Evolutionary conservation across 1,284 basidiomycete genomes (phyloP).

Genomic region (Ceratobasidium sp.): DNA sequence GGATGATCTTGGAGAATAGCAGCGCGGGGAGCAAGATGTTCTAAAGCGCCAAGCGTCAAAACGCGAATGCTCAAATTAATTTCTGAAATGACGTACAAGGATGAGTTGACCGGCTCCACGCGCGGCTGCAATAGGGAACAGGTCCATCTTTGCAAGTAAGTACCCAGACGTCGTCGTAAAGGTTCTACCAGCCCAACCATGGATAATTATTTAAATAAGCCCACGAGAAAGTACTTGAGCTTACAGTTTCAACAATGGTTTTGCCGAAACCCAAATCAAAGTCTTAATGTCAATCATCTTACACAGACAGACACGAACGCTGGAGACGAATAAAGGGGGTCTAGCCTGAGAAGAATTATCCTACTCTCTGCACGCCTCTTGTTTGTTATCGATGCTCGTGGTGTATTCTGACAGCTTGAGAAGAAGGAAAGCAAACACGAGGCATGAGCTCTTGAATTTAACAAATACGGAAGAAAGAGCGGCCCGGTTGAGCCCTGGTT

Average conservation of each 20-base stretch:
- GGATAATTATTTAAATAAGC: not conserved
- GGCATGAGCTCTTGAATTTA: too few species aligned
- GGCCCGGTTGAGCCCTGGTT: too few species aligned
- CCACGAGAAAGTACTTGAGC: constrained; percentile 46
- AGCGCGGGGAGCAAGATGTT: constrained; percentile 76
- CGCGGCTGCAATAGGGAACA: constrained; percentile 68
- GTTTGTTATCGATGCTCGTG: too few species aligned
- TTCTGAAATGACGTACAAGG: constrained; percentile 54
- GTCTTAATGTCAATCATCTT: too few species aligned
- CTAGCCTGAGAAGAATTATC: too few species aligned
- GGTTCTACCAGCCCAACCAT: constrained; percentile 56
- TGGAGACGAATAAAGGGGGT: too few species aligned
- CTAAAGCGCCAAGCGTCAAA: constrained; percentile 52
- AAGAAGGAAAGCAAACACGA: too few species aligned
- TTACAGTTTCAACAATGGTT: constrained; percentile 69
- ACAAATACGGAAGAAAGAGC: too few species aligned
- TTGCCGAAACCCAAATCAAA: constrained; percentile 67
- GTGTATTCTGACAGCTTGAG: too few species aligned
- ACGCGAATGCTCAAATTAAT: not conserved
- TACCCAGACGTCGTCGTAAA: constrained; percentile 67
- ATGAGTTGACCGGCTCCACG: constrained; percentile 68
- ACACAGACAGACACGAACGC: too few species aligned
- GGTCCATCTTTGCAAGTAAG: constrained; percentile 66
- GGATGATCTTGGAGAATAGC: constrained; percentile 80
- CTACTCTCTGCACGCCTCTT: too few species aligned